phyloP scores from a whole-genome alignment of 495 filamentous ascomycete species.

The Symbiotaphrina buchneri region DNA sequence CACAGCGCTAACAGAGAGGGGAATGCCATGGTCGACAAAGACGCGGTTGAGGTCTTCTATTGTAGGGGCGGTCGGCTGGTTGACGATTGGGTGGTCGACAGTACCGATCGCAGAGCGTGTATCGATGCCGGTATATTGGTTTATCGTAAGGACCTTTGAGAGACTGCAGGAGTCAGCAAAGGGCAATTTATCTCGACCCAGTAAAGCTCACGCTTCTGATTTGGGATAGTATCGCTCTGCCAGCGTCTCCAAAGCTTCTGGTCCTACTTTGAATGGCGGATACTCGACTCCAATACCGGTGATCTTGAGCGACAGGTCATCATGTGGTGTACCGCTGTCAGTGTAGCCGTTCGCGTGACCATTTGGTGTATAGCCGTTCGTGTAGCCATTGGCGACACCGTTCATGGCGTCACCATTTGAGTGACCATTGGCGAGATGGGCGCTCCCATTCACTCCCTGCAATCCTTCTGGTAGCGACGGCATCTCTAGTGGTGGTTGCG shows the following conservation, averaged over 20 bases:
- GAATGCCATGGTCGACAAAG: neutral
- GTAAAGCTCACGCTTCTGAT: too few species aligned
- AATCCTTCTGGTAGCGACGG: too few species aligned
- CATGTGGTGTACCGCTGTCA: neutral
- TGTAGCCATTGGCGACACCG: too few species aligned
- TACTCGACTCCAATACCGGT: constrained; percentile 11
- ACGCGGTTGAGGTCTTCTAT: neutral
- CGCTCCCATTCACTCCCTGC: too few species aligned
- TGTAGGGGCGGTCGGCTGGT: neutral
- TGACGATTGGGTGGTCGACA: neutral
- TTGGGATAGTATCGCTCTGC: constrained; percentile 11
- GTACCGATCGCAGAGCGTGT: neutral
- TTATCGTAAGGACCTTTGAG: neutral
- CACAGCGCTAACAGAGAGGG: neutral
- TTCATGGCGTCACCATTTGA: too few species aligned
- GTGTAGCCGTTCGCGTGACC: too few species aligned
- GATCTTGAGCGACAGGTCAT: constrained; percentile 9
- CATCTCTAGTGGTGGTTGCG: neutral
- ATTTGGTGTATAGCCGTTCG: too few species aligned
- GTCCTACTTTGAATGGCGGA: constrained; percentile 9
- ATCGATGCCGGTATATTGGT: neutral
- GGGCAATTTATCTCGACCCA: too few species aligned
- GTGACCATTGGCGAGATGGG: too few species aligned
- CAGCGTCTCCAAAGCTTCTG: constrained; percentile 10
- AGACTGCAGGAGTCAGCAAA: neutral